Conservation (phyloP, 345 rosid species). For the Trapa bicornis region DNA sequence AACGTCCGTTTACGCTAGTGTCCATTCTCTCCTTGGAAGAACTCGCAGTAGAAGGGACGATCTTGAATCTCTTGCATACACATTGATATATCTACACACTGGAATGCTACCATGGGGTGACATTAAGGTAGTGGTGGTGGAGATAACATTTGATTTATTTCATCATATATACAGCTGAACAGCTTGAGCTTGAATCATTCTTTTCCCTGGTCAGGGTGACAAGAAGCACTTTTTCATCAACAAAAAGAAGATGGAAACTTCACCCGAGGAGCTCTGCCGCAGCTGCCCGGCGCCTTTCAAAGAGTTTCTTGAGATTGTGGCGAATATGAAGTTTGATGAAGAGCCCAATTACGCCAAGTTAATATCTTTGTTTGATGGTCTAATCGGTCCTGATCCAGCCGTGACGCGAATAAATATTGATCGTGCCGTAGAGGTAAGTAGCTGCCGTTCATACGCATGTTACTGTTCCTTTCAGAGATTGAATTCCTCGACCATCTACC, state of each 20-base stretch:
- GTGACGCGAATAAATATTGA: slow-evolving; percentile 82
- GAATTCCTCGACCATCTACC: slow-evolving; percentile 44
- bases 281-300: slow-evolving; percentile 78
- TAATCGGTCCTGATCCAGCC: slow-evolving; percentile 64
- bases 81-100: slow-evolving; percentile 75
- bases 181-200: neutral
- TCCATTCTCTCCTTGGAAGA: slow-evolving; percentile 94
- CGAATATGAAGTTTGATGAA: slow-evolving; percentile 90
- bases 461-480: neutral
- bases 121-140: slow-evolving; percentile 46
- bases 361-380: slow-evolving; percentile 69
- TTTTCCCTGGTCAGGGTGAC: slow-evolving; percentile 51
- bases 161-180: neutral
- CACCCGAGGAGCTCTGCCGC: slow-evolving; percentile 83
- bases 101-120: slow-evolving; percentile 99
- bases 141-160: slow-evolving; percentile 4
- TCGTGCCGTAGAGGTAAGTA: slow-evolving; percentile 74
- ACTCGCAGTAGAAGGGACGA: slow-evolving; percentile 97
- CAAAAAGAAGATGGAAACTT: slow-evolving; percentile 93
- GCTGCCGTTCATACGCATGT: neutral
- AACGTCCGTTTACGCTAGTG: slow-evolving; percentile 96
- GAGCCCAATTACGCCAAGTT: slow-evolving; percentile 86
- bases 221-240: slow-evolving; percentile 90
- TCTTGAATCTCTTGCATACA: slow-evolving; percentile 95
- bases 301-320: slow-evolving; percentile 81